phyloP scores from a whole-genome alignment of 768 basidiomycete genomes.

The Termitomyces sp. region DNA sequence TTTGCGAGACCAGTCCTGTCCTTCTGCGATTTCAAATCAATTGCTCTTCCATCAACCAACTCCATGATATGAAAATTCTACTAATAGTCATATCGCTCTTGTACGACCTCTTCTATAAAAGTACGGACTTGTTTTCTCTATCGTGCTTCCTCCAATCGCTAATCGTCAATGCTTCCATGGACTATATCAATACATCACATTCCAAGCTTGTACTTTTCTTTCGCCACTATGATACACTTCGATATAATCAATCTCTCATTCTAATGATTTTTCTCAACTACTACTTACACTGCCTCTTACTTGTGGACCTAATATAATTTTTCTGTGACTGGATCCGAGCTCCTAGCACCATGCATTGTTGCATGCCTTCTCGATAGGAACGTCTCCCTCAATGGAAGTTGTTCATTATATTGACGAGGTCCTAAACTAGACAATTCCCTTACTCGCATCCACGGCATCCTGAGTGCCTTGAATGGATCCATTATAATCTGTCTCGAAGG shows the following conservation, averaged over 20 bases:
- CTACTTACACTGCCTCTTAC: not conserved
- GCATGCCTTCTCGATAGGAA: not conserved
- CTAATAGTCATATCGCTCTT: not conserved
- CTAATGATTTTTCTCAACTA: slow-evolving; percentile 1
- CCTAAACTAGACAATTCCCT: not conserved
- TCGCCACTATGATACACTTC: not conserved
- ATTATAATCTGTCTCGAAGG: too few species aligned
- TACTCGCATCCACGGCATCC: not conserved
- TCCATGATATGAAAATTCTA: not conserved
- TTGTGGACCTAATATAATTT: slow-evolving; percentile 3
- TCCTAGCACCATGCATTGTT: not conserved
- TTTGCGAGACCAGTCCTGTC: slow-evolving; percentile 3
- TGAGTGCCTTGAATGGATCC: not conserved
- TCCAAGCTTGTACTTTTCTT: not conserved
- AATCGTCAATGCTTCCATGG: not conserved
- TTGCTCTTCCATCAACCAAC: not conserved
- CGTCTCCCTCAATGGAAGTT: not conserved
- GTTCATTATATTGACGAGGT: not conserved
- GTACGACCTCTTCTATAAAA: not conserved
- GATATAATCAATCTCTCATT: slow-evolving; percentile 7
- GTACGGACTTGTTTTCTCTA: not conserved
- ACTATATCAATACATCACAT: not conserved
- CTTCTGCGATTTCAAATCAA: not conserved
- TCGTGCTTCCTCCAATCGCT: not conserved
- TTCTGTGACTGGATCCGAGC: not conserved